Evolutionary conservation across 768 basidiomycete species (phyloP), one percentile per base, ranked within the genome.

Genomic region (Tulasnella sp.): DNA sequence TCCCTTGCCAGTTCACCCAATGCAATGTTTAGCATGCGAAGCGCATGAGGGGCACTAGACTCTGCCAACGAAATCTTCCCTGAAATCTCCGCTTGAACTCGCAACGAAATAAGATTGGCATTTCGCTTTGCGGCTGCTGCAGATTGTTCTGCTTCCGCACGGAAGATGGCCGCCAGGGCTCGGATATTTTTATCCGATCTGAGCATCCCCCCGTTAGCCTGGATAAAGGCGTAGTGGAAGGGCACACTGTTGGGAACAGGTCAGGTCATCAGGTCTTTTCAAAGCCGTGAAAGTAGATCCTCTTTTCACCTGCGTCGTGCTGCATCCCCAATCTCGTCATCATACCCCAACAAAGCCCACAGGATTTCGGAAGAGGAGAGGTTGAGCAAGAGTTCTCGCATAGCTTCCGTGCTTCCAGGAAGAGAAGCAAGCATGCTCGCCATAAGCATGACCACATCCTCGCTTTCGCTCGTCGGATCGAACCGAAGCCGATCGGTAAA

Each of bases 191-290:
- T 84, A 79, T 2, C 37, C 42, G 83, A 79, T 11, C 69, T 79
- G 14, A 85, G 40, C 3, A 80, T 79, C 3, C 34, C 64, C 36
- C 81, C 78, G 8, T 73, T 70, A 54, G 80, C 81, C 31, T 84
- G 85, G 9, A 86, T 73, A 79, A 87, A 88, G 22, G 89, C 77
- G 81, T 82, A 84, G 25, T 85, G 85, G 77, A 90, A 91, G 2
- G 78, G 71, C 39, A 82, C 38, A 14, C 83, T 81, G 42, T 67
- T 19, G 19, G n/a, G 31, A 52, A 67, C 25, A 68, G 54, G 49
- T 64, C 9, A 68, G 54, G 14, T 22, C 11, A n/a, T 34, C 4
- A 29, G 3, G 11, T 29, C 31, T 31, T n/a, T 70, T 4, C 38
- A 14, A 37, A 34, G 0, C n/a, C 22, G 12, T 29, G 15, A 6